Evolutionary conservation across 75 land plant genomes (phyloP).

Genomic region (Cryptomeria japonica): DNA sequence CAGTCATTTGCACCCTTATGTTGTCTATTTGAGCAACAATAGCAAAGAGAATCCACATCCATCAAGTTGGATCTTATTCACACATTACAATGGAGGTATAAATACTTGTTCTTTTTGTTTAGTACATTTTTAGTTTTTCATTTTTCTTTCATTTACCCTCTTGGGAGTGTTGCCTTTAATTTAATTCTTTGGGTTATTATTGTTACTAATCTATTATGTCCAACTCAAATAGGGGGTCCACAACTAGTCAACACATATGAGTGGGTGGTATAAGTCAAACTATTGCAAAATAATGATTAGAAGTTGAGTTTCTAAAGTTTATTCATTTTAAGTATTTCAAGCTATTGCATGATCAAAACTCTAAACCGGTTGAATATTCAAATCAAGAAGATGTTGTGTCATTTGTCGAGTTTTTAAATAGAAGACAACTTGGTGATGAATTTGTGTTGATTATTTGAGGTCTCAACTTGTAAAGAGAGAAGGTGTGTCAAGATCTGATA

Average conservation of each 20-base stretch:
- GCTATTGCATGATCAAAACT: constrained; percentile 70
- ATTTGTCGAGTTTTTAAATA: constrained; percentile 73
- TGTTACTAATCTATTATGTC: too few species aligned
- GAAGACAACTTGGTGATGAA: constrained; percentile 67
- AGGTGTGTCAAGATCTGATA: neutral
- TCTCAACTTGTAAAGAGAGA: constrained; percentile 68
- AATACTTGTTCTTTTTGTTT: too few species aligned
- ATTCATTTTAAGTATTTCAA: constrained; percentile 78
- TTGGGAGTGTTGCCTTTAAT: too few species aligned
- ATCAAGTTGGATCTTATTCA: too few species aligned
- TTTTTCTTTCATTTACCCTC: too few species aligned
- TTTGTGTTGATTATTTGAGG: constrained; percentile 82
- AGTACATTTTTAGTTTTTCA: too few species aligned
- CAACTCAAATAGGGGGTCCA: constrained; percentile 38
- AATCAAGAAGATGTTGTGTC: constrained; percentile 76
- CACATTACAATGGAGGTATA: too few species aligned
- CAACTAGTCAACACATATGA: constrained; percentile 73
- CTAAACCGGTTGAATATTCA: constrained; percentile 58
- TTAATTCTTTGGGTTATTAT: too few species aligned
- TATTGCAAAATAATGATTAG: constrained; percentile 66
- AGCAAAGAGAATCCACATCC: too few species aligned
- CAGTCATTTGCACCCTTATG: too few species aligned
- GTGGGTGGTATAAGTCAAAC: constrained; percentile 74
- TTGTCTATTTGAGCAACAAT: too few species aligned
- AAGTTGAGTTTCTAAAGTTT: constrained; percentile 73